A percentile compares a stretch with the other conserved stretches of the same genome.
These are phyloP conservation scores for Suillus paluster DNA, from an alignment of 768 basidiomycete species.

Conservation along the genomic window DNA sequence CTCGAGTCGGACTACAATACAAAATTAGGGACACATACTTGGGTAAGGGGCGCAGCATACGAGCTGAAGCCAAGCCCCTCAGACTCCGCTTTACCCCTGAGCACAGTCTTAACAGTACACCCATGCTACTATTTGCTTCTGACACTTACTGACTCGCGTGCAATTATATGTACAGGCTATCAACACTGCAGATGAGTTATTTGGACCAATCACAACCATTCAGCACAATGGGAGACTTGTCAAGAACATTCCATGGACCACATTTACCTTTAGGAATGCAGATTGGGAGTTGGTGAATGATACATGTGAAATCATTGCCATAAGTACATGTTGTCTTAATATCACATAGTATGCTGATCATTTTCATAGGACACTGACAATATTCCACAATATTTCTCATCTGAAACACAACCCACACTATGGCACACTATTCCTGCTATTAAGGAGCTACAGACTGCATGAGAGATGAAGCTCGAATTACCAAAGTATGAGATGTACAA, in stretches of 20 bases:
- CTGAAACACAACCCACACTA: constrained; percentile 27
- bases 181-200: constrained; percentile 28
- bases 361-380: constrained; percentile 26
- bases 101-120: no score
- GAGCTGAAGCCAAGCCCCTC: no score
- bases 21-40: no score
- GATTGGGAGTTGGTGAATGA: constrained; percentile 29
- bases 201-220: constrained; percentile 34
- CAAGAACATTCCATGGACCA: constrained; percentile 32
- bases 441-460: constrained; percentile 30
- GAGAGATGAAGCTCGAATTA: constrained; percentile 27
- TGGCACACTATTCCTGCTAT: constrained; percentile 31
- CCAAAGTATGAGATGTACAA: constrained; percentile 19
- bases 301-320: constrained; percentile 16
- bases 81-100: no score
- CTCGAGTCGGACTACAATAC: no score
- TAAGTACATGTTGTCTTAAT: constrained; percentile 4
- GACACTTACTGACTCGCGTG: background rate
- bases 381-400: constrained; percentile 22
- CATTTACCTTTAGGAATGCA: constrained; percentile 19
- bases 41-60: no score
- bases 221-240: constrained; percentile 14
- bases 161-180: constrained; percentile 11
- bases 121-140: no score
- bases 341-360: constrained; percentile 11